Percentiles rank a stretch among this genome's conserved stretches.
These are phyloP conservation scores for Saraca asoca DNA, from an alignment of 331 rosid genomes.

Conservation along the genomic window DNA sequence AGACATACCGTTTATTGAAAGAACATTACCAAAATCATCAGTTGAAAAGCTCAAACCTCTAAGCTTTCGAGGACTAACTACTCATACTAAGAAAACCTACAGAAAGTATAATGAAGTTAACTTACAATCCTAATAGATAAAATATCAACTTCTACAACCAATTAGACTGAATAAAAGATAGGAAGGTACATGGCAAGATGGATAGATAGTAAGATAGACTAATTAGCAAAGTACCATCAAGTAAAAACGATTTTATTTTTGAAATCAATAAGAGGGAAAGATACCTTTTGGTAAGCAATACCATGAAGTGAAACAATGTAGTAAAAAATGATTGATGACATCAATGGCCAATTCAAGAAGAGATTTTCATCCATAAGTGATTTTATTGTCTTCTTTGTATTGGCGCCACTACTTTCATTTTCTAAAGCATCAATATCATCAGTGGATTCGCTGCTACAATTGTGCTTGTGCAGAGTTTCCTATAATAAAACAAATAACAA, in stretches of 20 bases:
- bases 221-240: no score
- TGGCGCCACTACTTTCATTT: slow-evolving; percentile 36
- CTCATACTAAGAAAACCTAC: slow-evolving; percentile 86
- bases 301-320: slow-evolving; percentile 78
- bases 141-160: neutral
- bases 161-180: no score
- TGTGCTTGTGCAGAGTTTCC: slow-evolving; percentile 81
- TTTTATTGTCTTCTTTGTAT: slow-evolving; percentile 27
- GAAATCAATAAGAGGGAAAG: neutral
- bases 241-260: no score
- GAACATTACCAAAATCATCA: slow-evolving; percentile 62
- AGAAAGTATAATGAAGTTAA: neutral
- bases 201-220: no score
- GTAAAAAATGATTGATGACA: slow-evolving; percentile 69
- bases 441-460: slow-evolving; percentile 15
- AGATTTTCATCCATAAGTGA: slow-evolving; percentile 47
- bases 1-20: slow-evolving; percentile 59
- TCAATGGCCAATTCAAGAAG: slow-evolving; percentile 76
- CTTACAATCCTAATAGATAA: no score
- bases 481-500: slow-evolving; percentile 31
- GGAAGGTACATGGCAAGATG: no score
- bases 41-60: slow-evolving; percentile 73
- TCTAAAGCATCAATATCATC: no score
- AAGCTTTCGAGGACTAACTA: slow-evolving; percentile 62
- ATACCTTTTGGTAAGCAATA: slow-evolving; percentile 80